These are phyloP conservation scores for Xylaria nigripes DNA, from an alignment of 495 filamentous ascomycete genomes.

Conservation along the genomic window DNA sequence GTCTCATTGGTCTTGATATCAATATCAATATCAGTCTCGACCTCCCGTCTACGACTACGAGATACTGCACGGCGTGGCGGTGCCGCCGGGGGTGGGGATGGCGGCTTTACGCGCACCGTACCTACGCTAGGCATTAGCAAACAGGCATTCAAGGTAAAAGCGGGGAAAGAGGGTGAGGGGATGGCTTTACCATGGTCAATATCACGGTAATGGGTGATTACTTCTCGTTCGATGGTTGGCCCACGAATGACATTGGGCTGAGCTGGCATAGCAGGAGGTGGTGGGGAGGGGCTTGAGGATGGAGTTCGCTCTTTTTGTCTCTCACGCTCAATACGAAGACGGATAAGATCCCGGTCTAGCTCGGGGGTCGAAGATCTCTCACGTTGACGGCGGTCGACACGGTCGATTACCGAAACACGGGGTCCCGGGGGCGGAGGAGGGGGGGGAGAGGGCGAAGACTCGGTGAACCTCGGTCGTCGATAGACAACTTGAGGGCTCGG, in stretches of 20 bases:
- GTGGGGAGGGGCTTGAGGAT: slow-evolving; percentile 32
- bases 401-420: slow-evolving; percentile 20
- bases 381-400: slow-evolving; percentile 19
- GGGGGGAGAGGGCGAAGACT: slow-evolving; percentile 36
- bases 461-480: slow-evolving; percentile 13
- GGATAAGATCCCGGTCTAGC: slow-evolving; percentile 30
- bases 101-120: slow-evolving; percentile 35
- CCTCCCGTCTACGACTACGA: slow-evolving; percentile 19
- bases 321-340: slow-evolving; percentile 35
- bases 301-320: slow-evolving; percentile 26
- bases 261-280: slow-evolving; percentile 32
- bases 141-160: neutral
- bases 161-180: neutral
- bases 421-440: slow-evolving; percentile 7
- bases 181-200: slow-evolving; percentile 69
- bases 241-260: slow-evolving; percentile 50
- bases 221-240: slow-evolving; percentile 67
- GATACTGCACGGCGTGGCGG: slow-evolving; percentile 20
- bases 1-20: slow-evolving; percentile 37
- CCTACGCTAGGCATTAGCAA: slow-evolving; percentile 26
- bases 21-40: slow-evolving; percentile 48
- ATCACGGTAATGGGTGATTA: slow-evolving; percentile 77
- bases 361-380: slow-evolving; percentile 24
- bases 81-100: slow-evolving; percentile 34
- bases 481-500: slow-evolving; percentile 35